phyloP scores from a whole-genome alignment of 2,329 filamentous ascomycete genomes.

The Ciborinia camelliae region DNA sequence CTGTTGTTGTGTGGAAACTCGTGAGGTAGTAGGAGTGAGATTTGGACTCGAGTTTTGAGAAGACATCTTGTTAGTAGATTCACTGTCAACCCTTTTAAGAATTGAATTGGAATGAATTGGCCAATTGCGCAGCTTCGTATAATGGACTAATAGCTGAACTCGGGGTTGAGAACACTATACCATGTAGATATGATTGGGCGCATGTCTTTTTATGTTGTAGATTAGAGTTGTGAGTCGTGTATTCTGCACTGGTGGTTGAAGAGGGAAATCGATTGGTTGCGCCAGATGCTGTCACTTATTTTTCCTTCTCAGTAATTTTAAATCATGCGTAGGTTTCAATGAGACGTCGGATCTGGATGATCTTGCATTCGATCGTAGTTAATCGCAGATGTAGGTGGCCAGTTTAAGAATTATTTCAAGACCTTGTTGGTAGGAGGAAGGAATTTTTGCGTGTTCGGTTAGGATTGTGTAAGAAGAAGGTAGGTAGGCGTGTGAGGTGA shows the following conservation, averaged over 20 bases:
- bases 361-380: conserved; percentile 17
- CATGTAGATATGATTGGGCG: conserved; percentile 14
- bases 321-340: background rate
- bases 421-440: background rate
- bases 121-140: conserved; percentile 6
- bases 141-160: conserved; percentile 14
- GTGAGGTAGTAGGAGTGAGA: conserved; percentile 1
- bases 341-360: conserved; percentile 14
- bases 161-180: conserved; percentile 11
- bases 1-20: conserved; percentile 3
- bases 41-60: conserved; percentile 13
- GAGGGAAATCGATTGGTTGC: background rate
- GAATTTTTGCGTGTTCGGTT: background rate
- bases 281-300: background rate
- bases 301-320: background rate
- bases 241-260: background rate
- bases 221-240: background rate
- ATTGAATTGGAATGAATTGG: background rate
- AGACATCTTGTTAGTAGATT: conserved; percentile 11
- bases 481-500: background rate
- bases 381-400: conserved; percentile 4
- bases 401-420: background rate
- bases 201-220: conserved; percentile 8
- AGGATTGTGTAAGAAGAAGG: background rate
- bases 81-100: background rate